A percentile compares a stretch with the other conserved stretches of the same genome.
These are phyloP conservation scores for Tylopilus plumbeoviolaceoides DNA, from an alignment of 768 basidiomycete genomes.

Conservation along the genomic window DNA sequence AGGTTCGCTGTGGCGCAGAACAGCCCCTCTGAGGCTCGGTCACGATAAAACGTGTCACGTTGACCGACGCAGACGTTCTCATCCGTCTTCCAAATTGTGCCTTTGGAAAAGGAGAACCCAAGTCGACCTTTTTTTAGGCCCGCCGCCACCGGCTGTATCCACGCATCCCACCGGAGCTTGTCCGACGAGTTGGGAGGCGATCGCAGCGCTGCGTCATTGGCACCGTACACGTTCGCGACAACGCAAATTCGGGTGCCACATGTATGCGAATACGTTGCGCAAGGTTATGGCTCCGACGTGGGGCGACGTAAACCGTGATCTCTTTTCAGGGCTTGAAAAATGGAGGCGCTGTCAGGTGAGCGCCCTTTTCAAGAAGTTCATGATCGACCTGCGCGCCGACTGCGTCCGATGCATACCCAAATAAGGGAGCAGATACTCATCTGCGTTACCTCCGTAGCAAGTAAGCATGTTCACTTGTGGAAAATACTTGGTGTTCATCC, in stretches of 20 bases:
- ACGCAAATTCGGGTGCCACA: constrained; percentile 2
- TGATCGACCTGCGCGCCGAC: constrained; percentile 19
- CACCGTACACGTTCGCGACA: neutral
- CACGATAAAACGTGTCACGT: constrained; percentile 11
- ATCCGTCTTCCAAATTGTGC: neutral
- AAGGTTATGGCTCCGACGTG: constrained; percentile 10
- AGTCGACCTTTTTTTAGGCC: neutral
- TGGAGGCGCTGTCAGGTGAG: constrained; percentile 13
- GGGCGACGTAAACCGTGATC: neutral
- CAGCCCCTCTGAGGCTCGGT: neutral
- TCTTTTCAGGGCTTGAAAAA: constrained; percentile 8
- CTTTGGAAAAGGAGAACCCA: neutral
- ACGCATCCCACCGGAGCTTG: constrained; percentile 7
- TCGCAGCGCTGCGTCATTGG: neutral
- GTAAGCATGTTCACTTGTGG: neutral
- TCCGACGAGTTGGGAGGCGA: neutral
- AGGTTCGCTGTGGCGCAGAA: constrained; percentile 1
- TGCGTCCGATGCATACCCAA: neutral
- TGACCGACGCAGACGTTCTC: constrained; percentile 9
- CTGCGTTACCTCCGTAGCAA: neutral
- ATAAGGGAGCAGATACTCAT: neutral
- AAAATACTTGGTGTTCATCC: neutral
- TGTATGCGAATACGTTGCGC: neutral
- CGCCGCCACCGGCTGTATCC: neutral
- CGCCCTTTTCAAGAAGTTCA: constrained; percentile 10